A percentile compares a stretch with the other conserved stretches of the same genome.
These are phyloP conservation scores for Pleurostoma richardsiae DNA, from an alignment of 2,329 filamentous ascomycete species.

Conservation along the genomic window DNA sequence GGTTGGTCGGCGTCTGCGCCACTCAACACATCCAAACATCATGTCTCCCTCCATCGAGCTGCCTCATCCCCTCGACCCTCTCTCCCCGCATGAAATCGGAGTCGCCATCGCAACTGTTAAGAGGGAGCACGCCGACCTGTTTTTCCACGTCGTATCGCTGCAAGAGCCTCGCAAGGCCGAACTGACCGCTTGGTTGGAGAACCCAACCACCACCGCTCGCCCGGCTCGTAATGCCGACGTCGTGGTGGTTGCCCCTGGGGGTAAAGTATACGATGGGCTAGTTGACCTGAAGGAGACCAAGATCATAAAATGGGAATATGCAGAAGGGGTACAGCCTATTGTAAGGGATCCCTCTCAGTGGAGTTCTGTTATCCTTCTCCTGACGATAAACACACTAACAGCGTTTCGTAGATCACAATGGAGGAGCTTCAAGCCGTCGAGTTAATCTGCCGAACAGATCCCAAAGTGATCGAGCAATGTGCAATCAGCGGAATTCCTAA, in stretches of 20 bases:
- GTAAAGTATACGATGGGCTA: constrained; percentile 77
- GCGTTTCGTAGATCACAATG: constrained; percentile 66
- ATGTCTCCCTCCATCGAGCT: background rate
- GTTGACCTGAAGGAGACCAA: constrained; percentile 65
- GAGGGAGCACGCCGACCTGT: constrained; percentile 63
- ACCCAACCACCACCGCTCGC: constrained; percentile 52
- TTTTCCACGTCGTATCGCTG: constrained; percentile 83
- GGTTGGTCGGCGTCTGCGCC: too few species aligned
- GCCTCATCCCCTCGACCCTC: constrained; percentile 71
- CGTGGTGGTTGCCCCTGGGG: constrained; percentile 73
- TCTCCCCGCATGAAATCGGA: constrained; percentile 69
- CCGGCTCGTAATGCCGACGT: constrained; percentile 75
- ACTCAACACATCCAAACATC: too few species aligned
- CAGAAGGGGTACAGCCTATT: constrained; percentile 76
- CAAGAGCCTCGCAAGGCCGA: constrained; percentile 81
- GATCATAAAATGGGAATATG: constrained; percentile 69
- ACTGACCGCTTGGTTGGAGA: constrained; percentile 74
- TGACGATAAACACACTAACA: too few species aligned
- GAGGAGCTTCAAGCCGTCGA: constrained; percentile 84
- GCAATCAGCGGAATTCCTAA: constrained; percentile 73
- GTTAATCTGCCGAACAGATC: constrained; percentile 67
- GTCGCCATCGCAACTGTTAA: constrained; percentile 63
- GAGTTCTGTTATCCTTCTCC: constrained; percentile 1
- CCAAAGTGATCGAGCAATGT: constrained; percentile 88
- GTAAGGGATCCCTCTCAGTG: constrained; percentile 31